Base-by-base conservation (phyloP, 176 grass and related monocot genomes). In the Olyra latifolia region DNA sequence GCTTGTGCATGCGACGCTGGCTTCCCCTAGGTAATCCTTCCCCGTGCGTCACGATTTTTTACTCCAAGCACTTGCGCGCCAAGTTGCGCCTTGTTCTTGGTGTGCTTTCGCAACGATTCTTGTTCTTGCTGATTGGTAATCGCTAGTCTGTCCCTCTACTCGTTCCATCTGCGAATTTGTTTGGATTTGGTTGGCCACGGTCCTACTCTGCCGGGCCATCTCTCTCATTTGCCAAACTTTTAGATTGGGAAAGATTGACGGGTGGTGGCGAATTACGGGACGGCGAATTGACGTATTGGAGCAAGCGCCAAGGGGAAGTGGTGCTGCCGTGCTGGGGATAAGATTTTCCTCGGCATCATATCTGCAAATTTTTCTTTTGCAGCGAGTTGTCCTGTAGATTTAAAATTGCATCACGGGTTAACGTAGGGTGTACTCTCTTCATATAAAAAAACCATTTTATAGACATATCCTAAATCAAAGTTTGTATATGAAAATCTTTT, bases 141-240 rank as follows among this genome's bases (percentile, higher is more conserved):
- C 23, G 44, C 24, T 47, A 69, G 61, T 75, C 70, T 55, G 66
- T 35, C 40, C 32, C 24, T 75, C 55, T 44, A 13, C 58, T n/a
- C 11, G 38, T 65, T 84, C 81, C 38, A 60, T 80, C 20, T 19
- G 35, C 43, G 63, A 53, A 45, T 62, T 79, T 74, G 87, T 79
- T 74, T 43, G 69, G 75, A 80, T 80, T 89, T 75, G 62, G 81
- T 84, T 80, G 69, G 32, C 76, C 23, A 69, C 28, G 76, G 62
- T 69, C 48, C 47, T 72, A 75, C 43, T 54, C 53, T 44, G 23
- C 76, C 47, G 3, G 27, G 54, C 56, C 66, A 46, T 88, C 50
- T 30, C 74, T 84, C 50, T 74, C 61, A 12, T 23, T 80, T 62
- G 75, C 87, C 81, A 69, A 84, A 58, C 61, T 75, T 88, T 76